Percentiles rank a stretch among this genome's conserved stretches.
phyloP scores from a whole-genome alignment of 495 filamentous ascomycete species.

The Penicillium riverlandense region DNA sequence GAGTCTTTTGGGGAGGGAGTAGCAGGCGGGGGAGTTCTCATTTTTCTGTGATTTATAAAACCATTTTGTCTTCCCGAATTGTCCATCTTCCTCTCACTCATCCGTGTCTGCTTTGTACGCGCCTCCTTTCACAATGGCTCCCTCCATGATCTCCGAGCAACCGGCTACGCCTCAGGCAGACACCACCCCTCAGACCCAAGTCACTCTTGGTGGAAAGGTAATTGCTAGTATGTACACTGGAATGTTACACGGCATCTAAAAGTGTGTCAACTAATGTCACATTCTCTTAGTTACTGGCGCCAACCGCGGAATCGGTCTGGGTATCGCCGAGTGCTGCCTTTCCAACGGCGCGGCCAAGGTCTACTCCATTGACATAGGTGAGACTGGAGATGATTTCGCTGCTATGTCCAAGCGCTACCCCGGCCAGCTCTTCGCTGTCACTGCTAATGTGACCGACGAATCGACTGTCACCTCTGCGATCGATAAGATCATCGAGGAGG shows the following conservation, averaged over 20 bases:
- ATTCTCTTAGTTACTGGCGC: constrained; percentile 25
- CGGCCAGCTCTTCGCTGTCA: constrained; percentile 22
- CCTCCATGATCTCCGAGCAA: constrained; percentile 1
- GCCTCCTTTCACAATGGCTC: constrained; percentile 1
- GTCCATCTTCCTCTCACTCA: not conserved
- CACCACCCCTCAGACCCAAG: constrained; percentile 8
- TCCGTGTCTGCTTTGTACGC: not conserved
- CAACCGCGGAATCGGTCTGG: constrained; percentile 31
- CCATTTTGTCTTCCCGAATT: not conserved
- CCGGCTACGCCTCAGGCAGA: not conserved
- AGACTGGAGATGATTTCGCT: constrained; percentile 29
- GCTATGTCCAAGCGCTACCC: constrained; percentile 21
- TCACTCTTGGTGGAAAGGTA: constrained; percentile 14
- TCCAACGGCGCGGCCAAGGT: constrained; percentile 29
- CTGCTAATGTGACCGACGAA: constrained; percentile 31
- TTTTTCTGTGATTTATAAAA: not conserved
- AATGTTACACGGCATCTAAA: not conserved
- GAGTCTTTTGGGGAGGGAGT: not conserved
- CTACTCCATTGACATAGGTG: constrained; percentile 35
- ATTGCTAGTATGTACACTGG: constrained; percentile 13
- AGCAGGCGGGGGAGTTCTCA: not conserved
- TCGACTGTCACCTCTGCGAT: constrained; percentile 27
- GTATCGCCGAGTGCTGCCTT: constrained; percentile 33
- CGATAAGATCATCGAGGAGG: constrained; percentile 25
- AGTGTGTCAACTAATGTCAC: not conserved